Evolutionary conservation across 2,329 filamentous ascomycete genomes (phyloP), one percentile per base, ranked within the genome.

Genomic region (Periconia sp.): DNA sequence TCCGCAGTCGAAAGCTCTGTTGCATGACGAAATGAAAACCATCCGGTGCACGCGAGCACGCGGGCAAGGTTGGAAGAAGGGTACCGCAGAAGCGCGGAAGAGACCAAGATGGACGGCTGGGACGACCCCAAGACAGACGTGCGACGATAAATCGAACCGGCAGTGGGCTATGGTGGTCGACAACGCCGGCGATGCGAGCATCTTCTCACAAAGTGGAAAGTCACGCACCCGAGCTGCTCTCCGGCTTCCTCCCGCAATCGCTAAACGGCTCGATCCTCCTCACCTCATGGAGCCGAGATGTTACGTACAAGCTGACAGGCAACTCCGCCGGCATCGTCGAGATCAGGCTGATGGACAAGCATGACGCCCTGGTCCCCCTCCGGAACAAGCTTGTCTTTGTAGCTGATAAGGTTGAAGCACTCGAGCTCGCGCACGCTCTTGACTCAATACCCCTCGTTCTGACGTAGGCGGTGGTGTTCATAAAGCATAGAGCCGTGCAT

Each of bases 401-500:
- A 20, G 53, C 50, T 17, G n/a, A n/a, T n/a, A n/a, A n/a, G n/a
- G n/a, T n/a, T n/a, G 17, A 8, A 2, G 9, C 47, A 2, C 35
- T 54, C 2, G 31, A 47, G 13, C 49, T 58, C 9, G 10, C 46
- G 15, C 20, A 17, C 19, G 60, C 62, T 15, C 64, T 74, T 1
- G 69, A 68, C 2, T n/a, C 56, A 47, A 65, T 72, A 35, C 72
- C 70, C 27, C 66, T 74, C 20, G 70, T 69, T 0, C 68, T 75
- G 13, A 52, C 56, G 2, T 67, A 74, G 47, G 72, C 71, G 6
- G 64, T 66, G 19, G 62, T 66, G 5, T 75, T 71, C 53, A 74
- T 75, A 41, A 53, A 52, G 13, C 50, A 49, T 18, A n/a, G n/a
- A n/a, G 44, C 47, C 56, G 23, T 58, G 55, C 7, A 55, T 44